Percentiles rank a stretch among this genome's conserved stretches.
Evolutionary conservation across 306 rosid species (phyloP).

Genomic region (Medicago arabica): DNA sequence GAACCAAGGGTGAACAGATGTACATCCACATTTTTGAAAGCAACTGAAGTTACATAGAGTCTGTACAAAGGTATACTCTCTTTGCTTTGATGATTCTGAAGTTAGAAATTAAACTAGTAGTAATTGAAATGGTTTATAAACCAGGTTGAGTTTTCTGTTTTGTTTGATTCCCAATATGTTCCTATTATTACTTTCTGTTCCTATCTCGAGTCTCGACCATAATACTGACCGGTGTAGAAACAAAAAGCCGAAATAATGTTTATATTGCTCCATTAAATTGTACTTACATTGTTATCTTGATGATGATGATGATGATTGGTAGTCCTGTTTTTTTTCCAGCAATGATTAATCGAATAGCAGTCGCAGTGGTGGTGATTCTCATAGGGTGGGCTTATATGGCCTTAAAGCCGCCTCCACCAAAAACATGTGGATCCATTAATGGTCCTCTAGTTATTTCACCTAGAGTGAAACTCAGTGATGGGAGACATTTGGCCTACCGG

Average conservation of each 20-base stretch:
- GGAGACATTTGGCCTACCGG: slow-evolving; percentile 80
- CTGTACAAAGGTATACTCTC: background rate
- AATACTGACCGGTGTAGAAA: no score
- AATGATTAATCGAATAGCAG: slow-evolving; percentile 62
- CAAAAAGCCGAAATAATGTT: no score
- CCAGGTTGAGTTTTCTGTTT: background rate
- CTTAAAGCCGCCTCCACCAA: slow-evolving; percentile 67
- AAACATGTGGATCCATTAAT: slow-evolving; percentile 61
- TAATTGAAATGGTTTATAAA: background rate
- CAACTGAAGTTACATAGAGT: background rate
- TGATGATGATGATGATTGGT: background rate
- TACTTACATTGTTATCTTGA: background rate
- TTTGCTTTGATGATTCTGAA: background rate
- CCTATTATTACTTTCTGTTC: background rate
- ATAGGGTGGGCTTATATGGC: slow-evolving; percentile 63
- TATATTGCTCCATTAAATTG: background rate
- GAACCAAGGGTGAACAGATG: background rate
- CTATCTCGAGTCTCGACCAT: no score
- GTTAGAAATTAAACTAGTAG: background rate
- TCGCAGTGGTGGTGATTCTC: slow-evolving; percentile 59
- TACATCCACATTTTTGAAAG: background rate
- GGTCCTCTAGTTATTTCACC: slow-evolving; percentile 76
- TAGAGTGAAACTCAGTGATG: slow-evolving; percentile 71
- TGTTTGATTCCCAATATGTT: background rate
- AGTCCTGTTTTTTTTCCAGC: slow-evolving; percentile 33